These are phyloP conservation scores for Nidularia pulvinata DNA, from an alignment of 768 basidiomycete species.

Conservation along the genomic window DNA sequence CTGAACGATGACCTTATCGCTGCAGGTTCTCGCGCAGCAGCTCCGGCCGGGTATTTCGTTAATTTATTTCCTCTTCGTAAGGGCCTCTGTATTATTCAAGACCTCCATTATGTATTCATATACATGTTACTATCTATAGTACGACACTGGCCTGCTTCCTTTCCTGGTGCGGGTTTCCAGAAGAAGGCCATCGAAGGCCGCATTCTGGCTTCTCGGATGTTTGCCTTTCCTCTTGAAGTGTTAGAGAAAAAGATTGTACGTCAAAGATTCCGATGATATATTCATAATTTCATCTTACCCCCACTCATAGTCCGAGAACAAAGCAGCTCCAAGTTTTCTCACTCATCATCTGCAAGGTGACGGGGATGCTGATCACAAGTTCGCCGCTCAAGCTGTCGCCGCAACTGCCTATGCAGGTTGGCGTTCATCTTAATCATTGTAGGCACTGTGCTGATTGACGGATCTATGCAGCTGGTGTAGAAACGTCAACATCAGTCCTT, in stretches of 20 bases:
- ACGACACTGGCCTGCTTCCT: background rate
- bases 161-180: background rate
- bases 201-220: background rate
- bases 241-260: background rate
- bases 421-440: too few species aligned
- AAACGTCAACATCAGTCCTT: background rate
- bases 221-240: background rate
- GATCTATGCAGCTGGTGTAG: background rate
- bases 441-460: too few species aligned
- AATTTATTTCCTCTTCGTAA: background rate
- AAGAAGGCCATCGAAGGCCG: background rate
- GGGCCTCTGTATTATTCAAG: background rate
- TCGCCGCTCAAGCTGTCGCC: background rate
- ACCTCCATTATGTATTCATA: background rate
- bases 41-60: background rate
- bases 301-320: background rate
- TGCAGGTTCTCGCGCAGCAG: background rate
- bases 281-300: too few species aligned
- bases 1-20: background rate
- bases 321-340: background rate
- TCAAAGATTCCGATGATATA: background rate
- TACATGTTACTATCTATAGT: background rate
- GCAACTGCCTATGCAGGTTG: background rate
- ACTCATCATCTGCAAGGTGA: background rate
- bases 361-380: background rate